A percentile compares a stretch with the other conserved stretches of the same genome.
phyloP scores from a whole-genome alignment of 306 rosid genomes.

The Lablab purpureus region DNA sequence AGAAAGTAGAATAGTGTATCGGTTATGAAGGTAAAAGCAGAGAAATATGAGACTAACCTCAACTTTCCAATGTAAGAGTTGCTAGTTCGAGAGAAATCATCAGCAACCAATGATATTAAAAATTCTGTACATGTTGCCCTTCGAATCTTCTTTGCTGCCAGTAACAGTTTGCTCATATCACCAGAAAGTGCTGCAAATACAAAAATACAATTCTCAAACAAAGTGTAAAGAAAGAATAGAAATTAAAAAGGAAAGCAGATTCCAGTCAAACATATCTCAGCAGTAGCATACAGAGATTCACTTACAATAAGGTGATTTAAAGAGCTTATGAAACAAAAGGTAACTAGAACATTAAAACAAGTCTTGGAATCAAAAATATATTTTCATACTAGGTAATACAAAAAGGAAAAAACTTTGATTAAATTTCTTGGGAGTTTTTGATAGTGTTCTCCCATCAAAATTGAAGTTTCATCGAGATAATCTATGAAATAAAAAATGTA shows the following conservation, averaged over 20 bases:
- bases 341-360: slow-evolving; percentile 1
- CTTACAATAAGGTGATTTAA: slow-evolving; percentile 20
- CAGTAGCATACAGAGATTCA: slow-evolving; percentile 12
- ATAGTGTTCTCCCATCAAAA: neutral
- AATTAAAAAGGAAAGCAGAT: neutral
- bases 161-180: slow-evolving; percentile 77
- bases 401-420: neutral
- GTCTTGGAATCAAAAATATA: neutral
- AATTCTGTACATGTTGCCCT: slow-evolving; percentile 81
- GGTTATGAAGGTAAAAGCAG: slow-evolving; percentile 2
- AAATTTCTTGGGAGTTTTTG: neutral
- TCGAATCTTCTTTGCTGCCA: slow-evolving; percentile 84
- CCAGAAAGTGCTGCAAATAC: slow-evolving; percentile 75
- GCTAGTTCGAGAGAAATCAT: slow-evolving; percentile 77
- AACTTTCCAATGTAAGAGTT: slow-evolving; percentile 76
- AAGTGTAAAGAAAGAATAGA: neutral
- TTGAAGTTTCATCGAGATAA: neutral
- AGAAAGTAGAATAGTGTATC: slow-evolving; percentile 26
- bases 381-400: neutral
- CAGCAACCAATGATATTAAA: slow-evolving; percentile 69
- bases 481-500: neutral
- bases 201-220: slow-evolving; percentile 16
- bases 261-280: slow-evolving; percentile 7
- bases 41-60: slow-evolving; percentile 56
- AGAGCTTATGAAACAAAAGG: neutral